Evolutionary conservation across 1,139 yeast species (phyloP).

Genomic region (Casaregolazyma lundiana): DNA sequence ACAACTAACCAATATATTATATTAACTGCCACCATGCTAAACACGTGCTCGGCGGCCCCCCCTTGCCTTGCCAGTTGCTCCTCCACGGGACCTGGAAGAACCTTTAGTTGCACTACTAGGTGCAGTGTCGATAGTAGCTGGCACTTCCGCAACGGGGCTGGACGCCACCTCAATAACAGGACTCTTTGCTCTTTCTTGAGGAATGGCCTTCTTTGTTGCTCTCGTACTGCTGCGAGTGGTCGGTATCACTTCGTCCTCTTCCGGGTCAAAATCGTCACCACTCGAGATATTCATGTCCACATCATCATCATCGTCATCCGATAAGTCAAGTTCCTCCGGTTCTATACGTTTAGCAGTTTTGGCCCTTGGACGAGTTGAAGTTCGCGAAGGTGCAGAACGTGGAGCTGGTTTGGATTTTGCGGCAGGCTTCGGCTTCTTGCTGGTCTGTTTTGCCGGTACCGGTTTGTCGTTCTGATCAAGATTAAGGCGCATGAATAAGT

Average conservation of each 20-base stretch:
- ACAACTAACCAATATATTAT: background rate
- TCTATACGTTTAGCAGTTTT: slow-evolving; percentile 1
- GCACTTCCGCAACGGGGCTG: background rate
- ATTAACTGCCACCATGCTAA: background rate
- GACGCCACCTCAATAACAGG: background rate
- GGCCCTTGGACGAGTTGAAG: slow-evolving; percentile 2
- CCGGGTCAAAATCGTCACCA: slow-evolving; percentile 5
- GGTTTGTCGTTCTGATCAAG: slow-evolving; percentile 8
- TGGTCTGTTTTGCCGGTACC: slow-evolving; percentile 3
- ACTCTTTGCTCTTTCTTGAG: background rate
- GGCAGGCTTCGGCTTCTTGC: slow-evolving; percentile 4
- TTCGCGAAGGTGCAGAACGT: background rate
- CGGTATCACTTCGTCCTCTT: background rate
- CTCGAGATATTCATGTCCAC: slow-evolving; percentile 8
- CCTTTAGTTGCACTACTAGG: background rate
- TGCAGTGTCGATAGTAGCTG: too few relatives aligned
- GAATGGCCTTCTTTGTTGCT: background rate
- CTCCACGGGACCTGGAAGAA: slow-evolving; percentile 1
- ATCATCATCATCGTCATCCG: slow-evolving; percentile 9
- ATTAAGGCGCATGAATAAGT: slow-evolving; percentile 5
- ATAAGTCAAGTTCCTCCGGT: slow-evolving; percentile 3
- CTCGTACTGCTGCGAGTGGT: background rate
- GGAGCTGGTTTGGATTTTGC: slow-evolving; percentile 1
- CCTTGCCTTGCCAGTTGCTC: slow-evolving; percentile 5
- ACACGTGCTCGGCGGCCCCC: slow-evolving; percentile 6